phyloP scores from a whole-genome alignment of 257 asterid genomes.

The Solanum tarijense region DNA sequence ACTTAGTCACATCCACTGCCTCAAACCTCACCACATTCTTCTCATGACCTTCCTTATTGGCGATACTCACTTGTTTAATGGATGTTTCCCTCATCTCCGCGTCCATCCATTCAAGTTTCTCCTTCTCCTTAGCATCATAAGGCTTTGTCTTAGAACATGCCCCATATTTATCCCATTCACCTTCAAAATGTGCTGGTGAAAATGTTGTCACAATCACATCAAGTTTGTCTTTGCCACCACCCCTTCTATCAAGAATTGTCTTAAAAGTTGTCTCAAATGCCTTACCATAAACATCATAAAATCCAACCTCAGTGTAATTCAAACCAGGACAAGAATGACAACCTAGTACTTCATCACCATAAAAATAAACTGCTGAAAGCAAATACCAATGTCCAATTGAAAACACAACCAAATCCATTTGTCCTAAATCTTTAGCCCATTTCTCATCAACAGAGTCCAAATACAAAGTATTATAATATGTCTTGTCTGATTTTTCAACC shows the following conservation, averaged over 20 bases:
- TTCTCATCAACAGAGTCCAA: conserved; percentile 47
- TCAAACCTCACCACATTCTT: conserved; percentile 29
- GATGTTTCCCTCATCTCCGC: conserved; percentile 57
- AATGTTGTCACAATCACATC: conserved; percentile 49
- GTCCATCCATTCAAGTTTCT: conserved; percentile 38
- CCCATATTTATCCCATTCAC: conserved; percentile 75
- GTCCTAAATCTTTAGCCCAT: conserved; percentile 47
- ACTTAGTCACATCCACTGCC: conserved; percentile 48
- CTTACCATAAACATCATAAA: conserved; percentile 36
- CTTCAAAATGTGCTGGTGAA: conserved; percentile 75
- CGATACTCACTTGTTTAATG: conserved; percentile 25
- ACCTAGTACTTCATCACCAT: conserved; percentile 35
- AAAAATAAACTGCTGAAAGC: conserved; percentile 30
- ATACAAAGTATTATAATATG: conserved; percentile 27
- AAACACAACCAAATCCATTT: conserved; percentile 39
- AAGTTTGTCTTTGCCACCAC: neutral
- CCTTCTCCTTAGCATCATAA: conserved; percentile 21
- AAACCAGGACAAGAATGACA: conserved; percentile 35
- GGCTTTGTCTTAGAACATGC: conserved; percentile 63
- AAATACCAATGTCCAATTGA: conserved; percentile 74
- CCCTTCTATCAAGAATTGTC: conserved; percentile 13
- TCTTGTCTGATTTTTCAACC: conserved; percentile 25
- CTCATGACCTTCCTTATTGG: conserved; percentile 8
- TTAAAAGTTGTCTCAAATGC: conserved; percentile 42
- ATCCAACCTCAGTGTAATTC: conserved; percentile 49